Base-by-base conservation (phyloP, 2,329 filamentous ascomycete genomes). In the Colletotrichum costaricense region DNA sequence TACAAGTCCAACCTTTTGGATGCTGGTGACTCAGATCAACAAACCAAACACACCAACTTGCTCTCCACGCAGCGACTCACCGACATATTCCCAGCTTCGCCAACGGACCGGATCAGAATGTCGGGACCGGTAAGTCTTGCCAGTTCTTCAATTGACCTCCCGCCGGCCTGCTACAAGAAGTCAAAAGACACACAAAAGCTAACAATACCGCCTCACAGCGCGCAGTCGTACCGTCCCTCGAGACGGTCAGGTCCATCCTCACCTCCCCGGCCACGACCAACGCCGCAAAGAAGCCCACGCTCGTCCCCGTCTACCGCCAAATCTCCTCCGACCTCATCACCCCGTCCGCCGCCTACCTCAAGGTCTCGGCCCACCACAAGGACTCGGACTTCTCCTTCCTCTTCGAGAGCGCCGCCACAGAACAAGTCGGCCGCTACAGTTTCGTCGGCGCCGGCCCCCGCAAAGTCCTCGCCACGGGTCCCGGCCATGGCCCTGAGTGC, bases 271-370 rank as follows among this genome's bases (percentile, higher is more conserved):
- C 65, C 49, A 49, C 80, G 58, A 82, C 69, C 55, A 65, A 71
- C 22, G 76, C 74, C 63, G 77, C 73, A 58, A 79, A 82, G 76
- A 79, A 82, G 76, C 82, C 92, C 16, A 98, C 97, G 78, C 89
- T 97, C 75, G 90, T 98, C 9, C 95, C 95, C 2, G 83, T 98
- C 55, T 95, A 93, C 83, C 92, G 93, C 30, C 94, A 95, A 76
- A 95, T 98, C 78, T 92, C 95, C 6, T 96, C 96, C 78, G 96
- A 98, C 83, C 92, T 98, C 77, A 89, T 98, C 82, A 99, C 96
- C 1, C 97, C 97, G 3, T 96, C 95, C n/a, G 91, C 94, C 75
- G 96, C 97, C 77, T 99, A 98, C 84, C 89, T 99, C 76, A 98
- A 98, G 84, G 89, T 98, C 77, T 93, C 94, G 46, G 89, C 92